Percentiles rank a stretch among this genome's conserved stretches.
phyloP scores from a whole-genome alignment of 2,329 filamentous ascomycete species.

The Phialophora chinensis region DNA sequence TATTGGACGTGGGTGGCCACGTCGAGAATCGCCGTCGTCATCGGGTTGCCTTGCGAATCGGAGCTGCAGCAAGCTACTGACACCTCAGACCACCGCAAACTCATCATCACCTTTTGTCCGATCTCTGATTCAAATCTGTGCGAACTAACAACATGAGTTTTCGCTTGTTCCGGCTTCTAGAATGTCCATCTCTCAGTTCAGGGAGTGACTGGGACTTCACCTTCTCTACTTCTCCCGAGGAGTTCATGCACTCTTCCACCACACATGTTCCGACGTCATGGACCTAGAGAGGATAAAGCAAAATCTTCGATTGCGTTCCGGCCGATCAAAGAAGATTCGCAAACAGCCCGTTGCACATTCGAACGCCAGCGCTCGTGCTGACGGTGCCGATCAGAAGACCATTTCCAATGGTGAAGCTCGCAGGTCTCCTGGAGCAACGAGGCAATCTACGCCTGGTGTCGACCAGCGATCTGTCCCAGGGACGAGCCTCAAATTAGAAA shows the following conservation, averaged over 20 bases:
- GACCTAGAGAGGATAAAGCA: slow-evolving; percentile 40
- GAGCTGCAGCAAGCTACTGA: slow-evolving; percentile 16
- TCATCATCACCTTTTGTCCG: slow-evolving; percentile 1
- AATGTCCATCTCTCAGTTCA: not conserved
- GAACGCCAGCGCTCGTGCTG: not conserved
- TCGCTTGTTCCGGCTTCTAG: not conserved
- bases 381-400: slow-evolving; percentile 1
- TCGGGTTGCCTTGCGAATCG: slow-evolving; percentile 20
- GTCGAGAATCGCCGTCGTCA: slow-evolving; percentile 14
- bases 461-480: not conserved
- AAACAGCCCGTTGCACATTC: slow-evolving; percentile 21
- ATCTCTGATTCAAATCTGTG: not conserved
- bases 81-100: slow-evolving; percentile 62
- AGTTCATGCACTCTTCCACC: not conserved
- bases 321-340: slow-evolving; percentile 34
- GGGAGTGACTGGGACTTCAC: not conserved
- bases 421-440: slow-evolving; percentile 4
- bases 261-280: slow-evolving; percentile 24
- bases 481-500: not conserved
- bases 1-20: slow-evolving; percentile 3
- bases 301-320: slow-evolving; percentile 39
- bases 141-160: not conserved
- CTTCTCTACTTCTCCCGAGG: not conserved
- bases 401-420: slow-evolving; percentile 3
- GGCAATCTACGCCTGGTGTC: not conserved